These are phyloP conservation scores for Cicer arietinum DNA, from an alignment of 306 rosid genomes.

Conservation along the genomic window DNA sequence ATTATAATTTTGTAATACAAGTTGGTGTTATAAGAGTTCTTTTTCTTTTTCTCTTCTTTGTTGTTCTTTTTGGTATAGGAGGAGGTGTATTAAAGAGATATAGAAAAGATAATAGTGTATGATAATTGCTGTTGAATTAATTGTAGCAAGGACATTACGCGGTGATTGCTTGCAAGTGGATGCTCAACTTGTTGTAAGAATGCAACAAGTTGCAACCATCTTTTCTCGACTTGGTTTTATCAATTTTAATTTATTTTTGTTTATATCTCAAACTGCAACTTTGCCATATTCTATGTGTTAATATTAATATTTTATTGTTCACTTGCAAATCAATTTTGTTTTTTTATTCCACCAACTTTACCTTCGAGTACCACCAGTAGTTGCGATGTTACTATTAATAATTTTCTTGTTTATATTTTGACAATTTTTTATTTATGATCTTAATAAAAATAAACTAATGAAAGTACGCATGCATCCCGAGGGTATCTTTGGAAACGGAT, in stretches of 20 bases:
- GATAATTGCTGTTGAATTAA: conserved; percentile 42
- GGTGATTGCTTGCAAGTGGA: conserved; percentile 73
- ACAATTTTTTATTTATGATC: not conserved
- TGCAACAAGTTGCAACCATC: conserved; percentile 79
- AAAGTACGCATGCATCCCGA: conserved; percentile 25
- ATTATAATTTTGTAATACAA: conserved; percentile 34
- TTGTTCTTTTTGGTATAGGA: not conserved
- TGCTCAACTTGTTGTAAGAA: conserved; percentile 55
- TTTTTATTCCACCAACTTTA: conserved; percentile 40
- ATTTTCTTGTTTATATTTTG: too few species aligned
- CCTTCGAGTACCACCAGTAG: conserved; percentile 4
- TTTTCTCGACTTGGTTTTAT: conserved; percentile 55
- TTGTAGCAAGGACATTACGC: conserved; percentile 61
- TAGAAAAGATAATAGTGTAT: conserved; percentile 4
- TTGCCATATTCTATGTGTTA: conserved; percentile 35
- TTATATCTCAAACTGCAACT: conserved; percentile 50
- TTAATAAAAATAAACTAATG: not conserved
- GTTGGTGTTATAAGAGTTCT: conserved; percentile 21
- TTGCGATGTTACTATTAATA: not conserved
- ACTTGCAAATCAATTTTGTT: conserved; percentile 23
- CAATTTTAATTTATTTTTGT: conserved; percentile 11
- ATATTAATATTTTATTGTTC: conserved; percentile 18
- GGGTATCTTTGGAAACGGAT: conserved; percentile 26
- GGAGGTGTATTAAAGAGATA: not conserved
- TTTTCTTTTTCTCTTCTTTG: conserved; percentile 6